These are phyloP conservation scores for Monilinia laxa DNA, from an alignment of 2,329 filamentous ascomycete genomes.

Conservation along the genomic window DNA sequence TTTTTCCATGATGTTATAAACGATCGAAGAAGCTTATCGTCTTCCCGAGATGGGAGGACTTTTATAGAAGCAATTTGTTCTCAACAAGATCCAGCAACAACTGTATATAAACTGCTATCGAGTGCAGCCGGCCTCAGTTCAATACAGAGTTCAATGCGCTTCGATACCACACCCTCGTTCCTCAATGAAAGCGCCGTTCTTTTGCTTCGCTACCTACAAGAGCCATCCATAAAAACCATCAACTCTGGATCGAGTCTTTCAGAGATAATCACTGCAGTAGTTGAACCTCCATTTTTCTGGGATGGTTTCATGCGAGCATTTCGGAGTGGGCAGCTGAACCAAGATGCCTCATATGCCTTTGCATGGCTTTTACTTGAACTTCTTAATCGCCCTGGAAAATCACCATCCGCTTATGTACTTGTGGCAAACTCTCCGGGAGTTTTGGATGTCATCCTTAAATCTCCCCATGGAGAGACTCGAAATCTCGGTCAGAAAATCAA, in stretches of 20 bases:
- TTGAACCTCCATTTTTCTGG: conserved; percentile 54
- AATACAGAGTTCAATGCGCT: conserved; percentile 46
- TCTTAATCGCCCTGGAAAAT: conserved; percentile 41
- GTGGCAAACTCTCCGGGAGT: conserved; percentile 38
- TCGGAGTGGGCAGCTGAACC: conserved; percentile 34
- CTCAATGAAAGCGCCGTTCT: conserved; percentile 44
- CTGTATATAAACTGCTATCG: conserved; percentile 45
- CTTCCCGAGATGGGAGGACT: conserved; percentile 43
- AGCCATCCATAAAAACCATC: conserved; percentile 31
- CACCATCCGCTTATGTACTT: conserved; percentile 32
- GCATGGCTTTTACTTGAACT: conserved; percentile 49
- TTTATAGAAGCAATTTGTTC: conserved; percentile 51
- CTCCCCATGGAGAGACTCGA: conserved; percentile 36
- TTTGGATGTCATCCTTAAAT: conserved; percentile 31
- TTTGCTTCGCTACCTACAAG: conserved; percentile 42
- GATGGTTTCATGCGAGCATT: conserved; percentile 39
- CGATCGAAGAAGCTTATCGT: conserved; percentile 44
- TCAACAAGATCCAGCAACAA: conserved; percentile 44
- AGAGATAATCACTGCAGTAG: conserved; percentile 47
- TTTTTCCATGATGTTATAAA: conserved; percentile 45
- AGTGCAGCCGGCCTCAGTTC: conserved; percentile 41
- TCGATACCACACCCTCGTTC: conserved; percentile 46
- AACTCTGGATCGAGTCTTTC: conserved; percentile 42
- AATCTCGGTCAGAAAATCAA: conserved; percentile 46
- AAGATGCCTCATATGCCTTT: conserved; percentile 40